phyloP scores from a whole-genome alignment of 176 grass and related monocot species.

The Microstegium vimineum region DNA sequence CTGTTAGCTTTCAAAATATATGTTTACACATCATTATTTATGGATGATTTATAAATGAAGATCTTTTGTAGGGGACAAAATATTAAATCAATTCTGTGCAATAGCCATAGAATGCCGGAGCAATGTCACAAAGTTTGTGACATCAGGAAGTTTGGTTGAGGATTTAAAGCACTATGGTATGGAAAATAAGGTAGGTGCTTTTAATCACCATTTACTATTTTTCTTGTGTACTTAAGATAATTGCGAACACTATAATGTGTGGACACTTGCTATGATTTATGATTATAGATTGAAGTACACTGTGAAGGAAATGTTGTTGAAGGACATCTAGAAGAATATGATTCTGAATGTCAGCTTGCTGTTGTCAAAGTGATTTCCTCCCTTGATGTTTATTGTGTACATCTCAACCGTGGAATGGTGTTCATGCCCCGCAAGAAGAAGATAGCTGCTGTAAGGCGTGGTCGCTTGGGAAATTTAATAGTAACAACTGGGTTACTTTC shows the following conservation, averaged over 20 bases:
- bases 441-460: background rate
- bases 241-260: no score
- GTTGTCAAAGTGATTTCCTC: background rate
- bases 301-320: background rate
- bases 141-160: background rate
- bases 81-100: background rate
- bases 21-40: no score
- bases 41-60: no score
- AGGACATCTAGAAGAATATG: background rate
- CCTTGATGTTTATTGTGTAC: background rate
- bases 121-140: background rate
- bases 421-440: background rate
- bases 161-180: background rate
- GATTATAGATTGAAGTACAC: background rate
- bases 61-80: no score
- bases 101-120: background rate
- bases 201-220: no score
- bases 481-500: background rate
- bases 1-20: no score
- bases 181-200: no score
- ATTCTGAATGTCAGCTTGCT: background rate
- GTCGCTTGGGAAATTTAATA: background rate
- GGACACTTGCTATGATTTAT: no score
- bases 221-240: no score
- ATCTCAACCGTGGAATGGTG: background rate